Evolutionary conservation across 225 moss, liverwort and hornwort species (phyloP).

Genomic region (Polytrichum commune): DNA sequence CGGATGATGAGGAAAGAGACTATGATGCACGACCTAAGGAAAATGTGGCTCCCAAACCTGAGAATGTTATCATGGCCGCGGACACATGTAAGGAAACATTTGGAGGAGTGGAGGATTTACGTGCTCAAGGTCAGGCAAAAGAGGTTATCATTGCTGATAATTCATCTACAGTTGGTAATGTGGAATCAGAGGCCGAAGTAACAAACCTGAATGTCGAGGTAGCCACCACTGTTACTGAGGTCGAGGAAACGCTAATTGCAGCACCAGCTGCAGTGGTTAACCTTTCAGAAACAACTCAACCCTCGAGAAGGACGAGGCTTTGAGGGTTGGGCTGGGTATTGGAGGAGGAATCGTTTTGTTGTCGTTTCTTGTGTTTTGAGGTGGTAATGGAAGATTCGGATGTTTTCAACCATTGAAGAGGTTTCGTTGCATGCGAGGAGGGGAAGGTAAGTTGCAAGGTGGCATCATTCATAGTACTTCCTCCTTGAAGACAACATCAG

Average conservation of each 20-base stretch:
- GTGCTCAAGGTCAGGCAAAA: conserved; percentile 4
- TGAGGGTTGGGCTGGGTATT: too few relatives aligned
- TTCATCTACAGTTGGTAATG: background rate
- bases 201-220: background rate
- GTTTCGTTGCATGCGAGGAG: too few relatives aligned
- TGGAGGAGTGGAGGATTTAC: conserved; percentile 20
- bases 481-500: too few relatives aligned
- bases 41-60: conserved; percentile 14
- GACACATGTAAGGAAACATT: conserved; percentile 15
- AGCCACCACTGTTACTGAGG: background rate
- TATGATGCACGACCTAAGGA: conserved; percentile 13
- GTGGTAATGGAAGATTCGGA: too few relatives aligned
- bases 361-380: too few relatives aligned
- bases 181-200: background rate
- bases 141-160: background rate
- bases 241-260: background rate
- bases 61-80: conserved; percentile 11
- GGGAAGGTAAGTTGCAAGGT: too few relatives aligned
- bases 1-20: conserved; percentile 18
- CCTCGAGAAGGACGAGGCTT: too few relatives aligned
- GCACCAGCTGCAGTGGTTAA: background rate
- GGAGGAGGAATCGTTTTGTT: too few relatives aligned
- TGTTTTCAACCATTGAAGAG: too few relatives aligned
- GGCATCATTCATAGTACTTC: too few relatives aligned
- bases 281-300: too few relatives aligned